These are phyloP conservation scores for Suillus paluster DNA, from an alignment of 768 basidiomycete species.

Conservation along the genomic window DNA sequence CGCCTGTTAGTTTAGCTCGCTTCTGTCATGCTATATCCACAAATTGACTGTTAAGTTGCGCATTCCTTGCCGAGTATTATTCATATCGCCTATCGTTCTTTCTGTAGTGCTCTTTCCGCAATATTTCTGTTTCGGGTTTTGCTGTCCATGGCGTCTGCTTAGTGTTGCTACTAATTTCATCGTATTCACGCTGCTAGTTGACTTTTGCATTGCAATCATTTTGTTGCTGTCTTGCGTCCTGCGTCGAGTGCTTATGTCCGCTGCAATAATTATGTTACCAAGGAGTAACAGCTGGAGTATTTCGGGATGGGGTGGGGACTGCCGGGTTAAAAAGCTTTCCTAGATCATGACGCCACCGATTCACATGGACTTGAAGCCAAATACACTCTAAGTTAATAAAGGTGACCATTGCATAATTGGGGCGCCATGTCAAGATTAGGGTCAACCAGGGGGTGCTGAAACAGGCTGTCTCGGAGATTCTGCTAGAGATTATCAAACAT, in stretches of 20 bases:
- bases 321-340: too few relatives aligned
- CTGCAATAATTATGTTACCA: neutral
- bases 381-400: neutral
- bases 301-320: neutral
- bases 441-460: neutral
- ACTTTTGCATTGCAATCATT: constrained; percentile 3
- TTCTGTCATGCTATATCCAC: neutral
- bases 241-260: neutral
- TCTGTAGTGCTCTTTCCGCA: constrained; percentile 21
- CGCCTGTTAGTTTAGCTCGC: constrained; percentile 8
- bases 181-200: constrained; percentile 20
- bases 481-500: neutral
- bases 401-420: neutral
- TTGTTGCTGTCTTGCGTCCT: neutral
- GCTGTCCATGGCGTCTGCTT: constrained; percentile 10
- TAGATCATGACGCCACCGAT: neutral
- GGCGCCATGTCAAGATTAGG: too few relatives aligned
- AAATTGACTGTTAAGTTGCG: constrained; percentile 21
- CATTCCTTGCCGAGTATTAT: constrained; percentile 25
- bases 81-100: constrained; percentile 38
- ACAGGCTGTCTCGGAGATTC: neutral
- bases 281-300: neutral
- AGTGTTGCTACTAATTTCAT: constrained; percentile 14
- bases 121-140: constrained; percentile 15
- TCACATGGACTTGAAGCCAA: neutral